Evolutionary conservation across 495 filamentous ascomycete species (phyloP).

Genomic region (Tuber indicum): DNA sequence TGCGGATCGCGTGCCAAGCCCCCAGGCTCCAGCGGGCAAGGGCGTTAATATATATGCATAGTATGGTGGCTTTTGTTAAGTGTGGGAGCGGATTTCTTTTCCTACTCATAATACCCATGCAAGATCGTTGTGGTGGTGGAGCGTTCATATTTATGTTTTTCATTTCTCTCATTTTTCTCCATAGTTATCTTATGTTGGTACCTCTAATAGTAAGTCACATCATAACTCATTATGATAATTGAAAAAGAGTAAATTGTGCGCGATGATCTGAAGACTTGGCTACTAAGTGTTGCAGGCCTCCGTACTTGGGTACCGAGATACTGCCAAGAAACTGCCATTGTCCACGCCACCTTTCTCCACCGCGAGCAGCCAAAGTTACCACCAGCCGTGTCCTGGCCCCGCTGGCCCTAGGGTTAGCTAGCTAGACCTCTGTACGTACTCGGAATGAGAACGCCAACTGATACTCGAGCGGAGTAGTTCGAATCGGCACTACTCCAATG

Average conservation of each 20-base stretch:
- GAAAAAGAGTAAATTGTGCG: background rate
- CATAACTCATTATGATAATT: background rate
- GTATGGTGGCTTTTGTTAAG: conserved; percentile 4
- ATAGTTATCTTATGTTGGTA: background rate
- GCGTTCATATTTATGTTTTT: background rate
- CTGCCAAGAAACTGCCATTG: background rate
- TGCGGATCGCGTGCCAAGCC: background rate
- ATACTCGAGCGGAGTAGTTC: background rate
- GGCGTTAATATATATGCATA: conserved; percentile 22
- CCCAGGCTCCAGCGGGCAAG: background rate
- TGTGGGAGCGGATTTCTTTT: background rate
- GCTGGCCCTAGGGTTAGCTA: background rate
- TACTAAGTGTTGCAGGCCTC: background rate
- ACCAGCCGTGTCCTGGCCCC: background rate
- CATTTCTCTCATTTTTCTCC: background rate
- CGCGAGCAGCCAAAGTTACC: background rate
- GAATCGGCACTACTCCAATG: background rate
- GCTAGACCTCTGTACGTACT: background rate
- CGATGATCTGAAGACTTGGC: background rate
- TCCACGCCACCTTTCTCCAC: background rate
- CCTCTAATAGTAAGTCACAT: background rate
- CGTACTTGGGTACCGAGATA: background rate
- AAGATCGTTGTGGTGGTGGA: background rate
- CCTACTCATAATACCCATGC: background rate
- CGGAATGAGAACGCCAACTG: background rate